Base-by-base conservation (phyloP, 345 rosid genomes). In the Sonneratia caseolaris region DNA sequence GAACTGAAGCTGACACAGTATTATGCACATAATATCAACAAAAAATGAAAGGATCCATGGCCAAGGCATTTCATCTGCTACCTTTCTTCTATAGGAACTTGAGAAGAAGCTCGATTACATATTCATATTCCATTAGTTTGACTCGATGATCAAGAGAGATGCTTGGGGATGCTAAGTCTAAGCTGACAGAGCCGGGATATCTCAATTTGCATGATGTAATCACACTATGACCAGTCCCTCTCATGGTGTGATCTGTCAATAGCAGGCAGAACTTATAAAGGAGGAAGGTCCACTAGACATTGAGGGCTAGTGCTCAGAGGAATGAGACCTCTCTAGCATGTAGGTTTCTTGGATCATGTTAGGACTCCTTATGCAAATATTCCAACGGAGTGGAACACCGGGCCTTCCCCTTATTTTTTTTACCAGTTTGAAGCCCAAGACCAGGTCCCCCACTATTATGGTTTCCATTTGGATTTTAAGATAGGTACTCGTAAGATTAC, bases 291-390 rank as follows among this genome's bases (percentile, higher is more conserved):
- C 91, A 91, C 43, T 95, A 94, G 93, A 43, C 93, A 43, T 75
- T 94, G 76, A 85, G 98, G 71, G 83, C 85, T 7, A 86, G 98
- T 72, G 97, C 98, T 67, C 98, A 91, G 61, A 91, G 98, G 98
- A 91, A 94, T 73, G 85, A 91, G 83, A 94, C 97, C 38, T 85
- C 88, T 19, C 72, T 94, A 94, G 72, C 97, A 94, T 75, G 98
- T 97, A 69, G 98, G 98, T 7, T 94, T 91, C 66, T 94, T 73
- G 77, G 98, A 94, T 76, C 98, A 94, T 88, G 97, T 94, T 0
- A n/a, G 76, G 64, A 94, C 98, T 64, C 98, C 97, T 59, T 87
- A 56, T 74, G 83, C 79, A 1, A 81, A 85, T 80, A 83, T 94
- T 64, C 98, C 98, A 0, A 91, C 98, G 0, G 98, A 91, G 84